Base-by-base conservation (phyloP, 768 basidiomycete genomes). In the Thelephora aurantiotincta region DNA sequence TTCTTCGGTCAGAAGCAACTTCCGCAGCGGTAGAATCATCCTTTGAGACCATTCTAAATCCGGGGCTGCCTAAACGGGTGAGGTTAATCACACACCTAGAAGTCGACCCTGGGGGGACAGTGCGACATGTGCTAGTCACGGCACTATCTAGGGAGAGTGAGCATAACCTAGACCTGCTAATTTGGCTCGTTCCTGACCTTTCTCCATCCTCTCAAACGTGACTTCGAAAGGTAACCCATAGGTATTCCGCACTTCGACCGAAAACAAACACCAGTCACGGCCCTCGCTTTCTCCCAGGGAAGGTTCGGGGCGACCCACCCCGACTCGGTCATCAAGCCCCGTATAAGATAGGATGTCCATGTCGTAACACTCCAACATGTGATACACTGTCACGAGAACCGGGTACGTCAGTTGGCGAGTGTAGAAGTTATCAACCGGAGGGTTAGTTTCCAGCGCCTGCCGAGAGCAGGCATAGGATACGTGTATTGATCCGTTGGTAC, bases 141-240 rank as follows among this genome's bases (percentile, higher is more conserved):
- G 13, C n/a, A 42, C 50, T 52, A 48, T 13, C 11, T 44, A 35
- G 6, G 23, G n/a, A 35, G 13, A 35, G 33, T 19, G 23, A 18
- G 6, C 11, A 34, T 5, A 12, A 36, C 14, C 5, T 16, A 35
- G 20, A 20, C 18, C 30, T 45, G 30, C 11, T 20, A 45, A 30
- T 43, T 22, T 26, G 5, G 12, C 30, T 20, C 3, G 26, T 42
- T 16, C 44, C 54, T 9, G 7, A 78, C 85, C 80, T 63, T 74
- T 71, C 63, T 83, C 77, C 6, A 64, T 62, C 26, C 87, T 70
- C 48, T 79, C 71, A 49, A 98, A 78, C 0, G 74, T 76, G 23
- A 94, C 82, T 57, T 94, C 89, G 58, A 99, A 98, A 0, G 96
- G 91, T 23, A 82, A 66, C 0, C 88, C 87, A 58, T 92, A 94